These are phyloP conservation scores for Globisporangium paroecandrum DNA, from an alignment of 352 stramenopile species.

Conservation along the genomic window DNA sequence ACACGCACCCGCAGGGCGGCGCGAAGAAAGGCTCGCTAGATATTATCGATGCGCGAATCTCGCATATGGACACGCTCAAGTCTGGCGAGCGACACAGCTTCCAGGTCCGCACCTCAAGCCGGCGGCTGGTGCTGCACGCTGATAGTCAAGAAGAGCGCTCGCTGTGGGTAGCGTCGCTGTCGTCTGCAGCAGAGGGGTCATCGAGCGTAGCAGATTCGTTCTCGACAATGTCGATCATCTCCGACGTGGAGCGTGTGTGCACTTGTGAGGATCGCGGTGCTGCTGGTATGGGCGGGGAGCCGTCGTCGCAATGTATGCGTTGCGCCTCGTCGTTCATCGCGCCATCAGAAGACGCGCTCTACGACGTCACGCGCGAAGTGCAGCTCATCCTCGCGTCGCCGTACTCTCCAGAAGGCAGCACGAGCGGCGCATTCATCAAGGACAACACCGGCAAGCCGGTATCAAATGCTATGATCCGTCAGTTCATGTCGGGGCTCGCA, in stretches of 20 bases:
- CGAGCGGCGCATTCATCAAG: slow-evolving; percentile 67
- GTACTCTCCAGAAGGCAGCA: slow-evolving; percentile 81
- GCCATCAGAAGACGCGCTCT: slow-evolving; percentile 67
- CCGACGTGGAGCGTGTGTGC: slow-evolving; percentile 51
- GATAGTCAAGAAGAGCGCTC: slow-evolving; percentile 84
- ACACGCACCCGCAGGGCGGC: slow-evolving; percentile 64
- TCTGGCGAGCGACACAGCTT: slow-evolving; percentile 83
- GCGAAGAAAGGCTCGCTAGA: slow-evolving; percentile 75
- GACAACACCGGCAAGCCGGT: slow-evolving; percentile 49
- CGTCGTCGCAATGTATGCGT: slow-evolving; percentile 34
- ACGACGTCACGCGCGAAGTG: slow-evolving; percentile 75
- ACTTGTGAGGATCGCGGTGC: slow-evolving; percentile 42
- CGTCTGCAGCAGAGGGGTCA: slow-evolving; percentile 48
- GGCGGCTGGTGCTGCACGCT: slow-evolving; percentile 72
- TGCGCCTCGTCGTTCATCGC: slow-evolving; percentile 82
- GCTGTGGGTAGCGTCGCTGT: slow-evolving; percentile 72
- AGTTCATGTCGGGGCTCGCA: slow-evolving; percentile 77
- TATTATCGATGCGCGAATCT: slow-evolving; percentile 50
- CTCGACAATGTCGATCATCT: slow-evolving; percentile 12
- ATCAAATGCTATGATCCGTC: slow-evolving; percentile 45
- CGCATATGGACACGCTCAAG: slow-evolving; percentile 72
- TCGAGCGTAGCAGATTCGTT: slow-evolving; percentile 17
- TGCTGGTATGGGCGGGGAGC: slow-evolving; percentile 18
- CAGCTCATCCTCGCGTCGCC: slow-evolving; percentile 80
- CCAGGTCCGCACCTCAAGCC: slow-evolving; percentile 50